Evolutionary conservation across 768 basidiomycete species (phyloP).

Genomic region (Boletus fagicola): DNA sequence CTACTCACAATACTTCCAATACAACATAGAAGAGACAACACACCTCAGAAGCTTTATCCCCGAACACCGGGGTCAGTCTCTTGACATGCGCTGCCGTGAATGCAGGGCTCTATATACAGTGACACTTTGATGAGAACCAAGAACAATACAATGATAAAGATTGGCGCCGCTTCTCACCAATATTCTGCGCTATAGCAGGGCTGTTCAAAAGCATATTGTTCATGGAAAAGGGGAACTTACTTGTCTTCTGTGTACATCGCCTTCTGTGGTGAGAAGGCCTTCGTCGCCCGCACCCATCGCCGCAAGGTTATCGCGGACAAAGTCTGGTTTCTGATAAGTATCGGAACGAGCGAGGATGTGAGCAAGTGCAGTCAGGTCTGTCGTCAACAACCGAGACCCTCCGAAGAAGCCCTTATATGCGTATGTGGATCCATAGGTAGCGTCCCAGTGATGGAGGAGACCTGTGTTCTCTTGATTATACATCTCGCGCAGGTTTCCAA

Average conservation of each 20-base stretch:
- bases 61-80: constrained; percentile 55
- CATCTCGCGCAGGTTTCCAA: constrained; percentile 52
- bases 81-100: constrained; percentile 51
- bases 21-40: constrained; percentile 8
- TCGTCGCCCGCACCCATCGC: constrained; percentile 51
- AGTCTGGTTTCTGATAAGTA: constrained; percentile 61
- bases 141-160: background rate
- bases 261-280: constrained; percentile 52
- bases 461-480: constrained; percentile 58
- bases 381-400: constrained; percentile 54
- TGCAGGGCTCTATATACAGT: constrained; percentile 41
- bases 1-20: background rate
- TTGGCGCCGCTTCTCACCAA: constrained; percentile 37
- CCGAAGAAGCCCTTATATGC: constrained; percentile 53
- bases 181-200: constrained; percentile 43
- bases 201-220: constrained; percentile 1
- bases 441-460: constrained; percentile 47
- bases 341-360: constrained; percentile 58
- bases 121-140: background rate
- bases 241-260: constrained; percentile 56
- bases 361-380: constrained; percentile 54
- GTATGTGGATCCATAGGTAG: constrained; percentile 46
- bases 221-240: constrained; percentile 18
- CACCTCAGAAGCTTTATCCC: constrained; percentile 54
- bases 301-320: constrained; percentile 49